phyloP scores from a whole-genome alignment of 129 eudicot species.

The Artemisia argyi region DNA sequence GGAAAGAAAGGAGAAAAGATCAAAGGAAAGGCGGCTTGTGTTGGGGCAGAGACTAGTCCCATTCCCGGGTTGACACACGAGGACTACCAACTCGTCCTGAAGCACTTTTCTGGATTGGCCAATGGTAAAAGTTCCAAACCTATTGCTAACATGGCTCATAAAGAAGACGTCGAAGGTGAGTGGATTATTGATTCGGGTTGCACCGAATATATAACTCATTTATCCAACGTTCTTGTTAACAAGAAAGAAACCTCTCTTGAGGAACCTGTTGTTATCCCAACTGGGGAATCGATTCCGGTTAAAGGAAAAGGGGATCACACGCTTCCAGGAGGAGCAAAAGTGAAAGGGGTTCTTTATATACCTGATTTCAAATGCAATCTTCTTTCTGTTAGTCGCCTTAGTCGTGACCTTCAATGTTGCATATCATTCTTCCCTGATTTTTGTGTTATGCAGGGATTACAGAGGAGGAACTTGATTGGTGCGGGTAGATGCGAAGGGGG shows the following conservation, averaged over 20 bases:
- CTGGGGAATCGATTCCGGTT: no score
- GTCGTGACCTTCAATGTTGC: not conserved
- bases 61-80: not conserved
- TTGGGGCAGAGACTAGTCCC: not conserved
- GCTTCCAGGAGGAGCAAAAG: no score
- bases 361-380: no score
- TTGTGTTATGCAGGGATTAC: not conserved
- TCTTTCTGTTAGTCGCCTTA: no score
- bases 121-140: not conserved
- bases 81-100: not conserved
- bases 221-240: not conserved
- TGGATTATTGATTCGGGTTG: not conserved
- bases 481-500: no score
- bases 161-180: not conserved
- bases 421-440: not conserved
- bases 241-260: not conserved
- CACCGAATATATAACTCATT: not conserved
- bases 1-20: not conserved
- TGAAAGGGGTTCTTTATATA: no score
- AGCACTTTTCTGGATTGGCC: not conserved
- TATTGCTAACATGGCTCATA: not conserved
- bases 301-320: no score
- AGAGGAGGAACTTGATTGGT: no score
- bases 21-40: not conserved
- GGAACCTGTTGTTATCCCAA: not conserved